Percentiles rank a stretch among this genome's conserved stretches.
Evolutionary conservation across 2,329 filamentous ascomycete genomes (phyloP).

Genomic region (Aspergillus japonicus): DNA sequence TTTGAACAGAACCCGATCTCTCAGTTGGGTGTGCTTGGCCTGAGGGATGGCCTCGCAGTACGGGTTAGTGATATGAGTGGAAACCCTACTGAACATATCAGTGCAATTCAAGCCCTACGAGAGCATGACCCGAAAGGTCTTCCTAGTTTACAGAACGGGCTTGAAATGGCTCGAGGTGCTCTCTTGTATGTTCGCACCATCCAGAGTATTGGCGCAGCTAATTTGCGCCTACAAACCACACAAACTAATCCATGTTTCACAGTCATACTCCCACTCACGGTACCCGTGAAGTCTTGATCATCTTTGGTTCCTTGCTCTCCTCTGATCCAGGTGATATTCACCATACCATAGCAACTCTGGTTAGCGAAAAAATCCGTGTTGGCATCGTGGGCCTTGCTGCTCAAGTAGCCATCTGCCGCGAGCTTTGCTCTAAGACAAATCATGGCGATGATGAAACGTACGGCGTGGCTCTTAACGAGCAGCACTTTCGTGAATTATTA

Average conservation of each 20-base stretch:
- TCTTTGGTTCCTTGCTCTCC: conserved; percentile 86
- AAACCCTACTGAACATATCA: conserved; percentile 84
- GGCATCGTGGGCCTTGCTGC: conserved; percentile 87
- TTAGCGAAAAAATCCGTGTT: conserved; percentile 80
- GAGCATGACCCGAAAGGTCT: conserved; percentile 69
- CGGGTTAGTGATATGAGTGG: conserved; percentile 86
- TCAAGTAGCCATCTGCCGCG: conserved; percentile 86
- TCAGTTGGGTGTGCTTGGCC: conserved; percentile 86
- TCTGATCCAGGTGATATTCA: conserved; percentile 95
- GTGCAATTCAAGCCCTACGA: conserved; percentile 67
- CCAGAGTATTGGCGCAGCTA: background rate
- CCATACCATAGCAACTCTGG: conserved; percentile 75
- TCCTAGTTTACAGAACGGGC: conserved; percentile 85
- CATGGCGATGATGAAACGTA: conserved; percentile 70
- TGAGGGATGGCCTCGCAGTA: conserved; percentile 87
- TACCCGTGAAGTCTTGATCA: conserved; percentile 85
- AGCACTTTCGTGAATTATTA: conserved; percentile 85
- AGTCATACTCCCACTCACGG: conserved; percentile 90
- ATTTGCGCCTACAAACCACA: background rate
- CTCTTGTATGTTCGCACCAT: conserved; percentile 63
- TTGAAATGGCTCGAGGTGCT: conserved; percentile 90
- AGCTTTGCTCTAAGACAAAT: conserved; percentile 86
- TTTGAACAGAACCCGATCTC: conserved; percentile 99
- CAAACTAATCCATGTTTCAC: conserved; percentile 11
- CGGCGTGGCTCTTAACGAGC: conserved; percentile 79